phyloP scores from a whole-genome alignment of 352 stramenopile species.

The Plasmopara halstedii region DNA sequence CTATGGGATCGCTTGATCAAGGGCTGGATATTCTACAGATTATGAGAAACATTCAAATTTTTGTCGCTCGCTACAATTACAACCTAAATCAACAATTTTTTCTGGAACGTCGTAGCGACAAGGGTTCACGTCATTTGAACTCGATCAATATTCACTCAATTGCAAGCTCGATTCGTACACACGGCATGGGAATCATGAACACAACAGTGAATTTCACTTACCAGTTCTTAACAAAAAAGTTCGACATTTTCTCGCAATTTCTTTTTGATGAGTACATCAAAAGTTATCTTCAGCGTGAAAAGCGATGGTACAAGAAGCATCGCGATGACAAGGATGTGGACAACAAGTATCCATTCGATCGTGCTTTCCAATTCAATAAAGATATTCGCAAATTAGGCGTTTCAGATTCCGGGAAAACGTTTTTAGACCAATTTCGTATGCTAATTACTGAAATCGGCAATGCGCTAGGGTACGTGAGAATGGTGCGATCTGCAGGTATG shows the following conservation, averaged over 20 bases:
- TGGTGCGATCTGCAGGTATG: constrained; percentile 89
- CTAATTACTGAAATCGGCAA: constrained; percentile 92
- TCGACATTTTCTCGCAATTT: constrained; percentile 89
- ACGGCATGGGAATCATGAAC: constrained; percentile 94
- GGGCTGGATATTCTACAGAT: constrained; percentile 93
- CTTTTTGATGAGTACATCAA: constrained; percentile 94
- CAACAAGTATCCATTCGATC: constrained; percentile 90
- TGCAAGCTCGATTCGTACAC: constrained; percentile 87
- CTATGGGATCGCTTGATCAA: constrained; percentile 89
- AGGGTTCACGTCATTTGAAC: constrained; percentile 88
- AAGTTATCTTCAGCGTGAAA: constrained; percentile 88
- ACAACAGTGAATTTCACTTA: constrained; percentile 95
- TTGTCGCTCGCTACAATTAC: constrained; percentile 90
- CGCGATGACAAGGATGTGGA: constrained; percentile 84
- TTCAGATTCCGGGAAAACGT: constrained; percentile 81
- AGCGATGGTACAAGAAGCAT: constrained; percentile 91
- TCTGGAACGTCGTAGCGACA: constrained; percentile 86
- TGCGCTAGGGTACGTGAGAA: constrained; percentile 89
- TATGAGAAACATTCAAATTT: constrained; percentile 94
- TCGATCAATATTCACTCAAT: constrained; percentile 92
- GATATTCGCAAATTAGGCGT: constrained; percentile 84
- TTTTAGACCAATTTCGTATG: constrained; percentile 87
- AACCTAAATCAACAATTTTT: constrained; percentile 96
- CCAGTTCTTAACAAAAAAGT: constrained; percentile 90
- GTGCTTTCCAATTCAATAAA: constrained; percentile 90